A percentile compares a stretch with the other conserved stretches of the same genome.
These are phyloP conservation scores for Apiospora arundinis DNA, from an alignment of 2,329 filamentous ascomycete genomes.

Conservation along the genomic window DNA sequence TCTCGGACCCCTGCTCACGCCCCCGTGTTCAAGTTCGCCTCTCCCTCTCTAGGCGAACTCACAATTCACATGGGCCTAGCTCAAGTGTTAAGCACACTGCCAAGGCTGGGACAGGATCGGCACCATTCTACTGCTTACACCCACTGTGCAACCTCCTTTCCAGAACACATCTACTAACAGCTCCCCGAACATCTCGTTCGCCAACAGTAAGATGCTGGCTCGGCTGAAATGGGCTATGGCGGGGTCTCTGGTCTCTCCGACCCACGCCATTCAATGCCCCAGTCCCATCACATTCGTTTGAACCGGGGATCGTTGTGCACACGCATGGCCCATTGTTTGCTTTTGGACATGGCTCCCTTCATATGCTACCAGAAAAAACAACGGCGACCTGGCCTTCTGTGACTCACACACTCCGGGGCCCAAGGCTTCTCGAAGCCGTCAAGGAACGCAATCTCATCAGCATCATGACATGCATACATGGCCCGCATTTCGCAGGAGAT, in stretches of 20 bases:
- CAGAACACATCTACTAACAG: not conserved
- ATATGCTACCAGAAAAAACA: not conserved
- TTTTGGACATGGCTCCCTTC: not conserved
- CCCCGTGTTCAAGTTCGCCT: not conserved
- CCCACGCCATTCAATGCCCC: not conserved
- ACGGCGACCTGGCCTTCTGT: not conserved
- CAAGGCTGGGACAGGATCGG: not conserved
- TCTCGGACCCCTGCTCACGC: not conserved
- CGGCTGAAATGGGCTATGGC: conserved; percentile 8
- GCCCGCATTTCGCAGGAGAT: not conserved
- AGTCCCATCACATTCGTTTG: conserved; percentile 5
- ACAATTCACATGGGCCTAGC: not conserved
- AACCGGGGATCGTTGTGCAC: not conserved
- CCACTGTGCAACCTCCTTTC: conserved; percentile 6
- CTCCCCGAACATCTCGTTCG: not conserved
- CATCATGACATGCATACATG: not conserved
- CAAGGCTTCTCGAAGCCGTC: conserved; percentile 7
- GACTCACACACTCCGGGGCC: not conserved
- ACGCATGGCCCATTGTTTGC: not conserved
- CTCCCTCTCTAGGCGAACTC: not conserved
- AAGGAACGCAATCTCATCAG: not conserved
- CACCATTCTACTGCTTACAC: not conserved
- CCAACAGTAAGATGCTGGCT: not conserved
- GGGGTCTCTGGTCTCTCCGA: not conserved
- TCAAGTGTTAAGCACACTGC: not conserved